A percentile compares a stretch with the other conserved stretches of the same genome.
Conservation (phyloP, 2,329 filamentous ascomycete species). For the Gnomoniopsis smithogilvyi region DNA sequence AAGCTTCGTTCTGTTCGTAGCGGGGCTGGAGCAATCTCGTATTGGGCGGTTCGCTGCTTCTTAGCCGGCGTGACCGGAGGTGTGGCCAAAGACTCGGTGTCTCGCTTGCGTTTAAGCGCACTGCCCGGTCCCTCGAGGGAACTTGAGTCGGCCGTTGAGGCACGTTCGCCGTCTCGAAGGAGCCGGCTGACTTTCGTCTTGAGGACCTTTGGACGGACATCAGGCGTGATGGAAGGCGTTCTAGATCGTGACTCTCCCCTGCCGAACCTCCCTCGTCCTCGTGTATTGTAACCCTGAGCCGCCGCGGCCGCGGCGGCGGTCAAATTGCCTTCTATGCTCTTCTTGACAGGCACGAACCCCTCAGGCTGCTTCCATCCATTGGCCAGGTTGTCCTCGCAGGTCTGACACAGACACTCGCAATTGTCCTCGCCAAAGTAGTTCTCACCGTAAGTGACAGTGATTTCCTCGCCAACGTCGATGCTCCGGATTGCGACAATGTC, state of each 20-base stretch:
- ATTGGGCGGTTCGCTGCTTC: conserved; percentile 37
- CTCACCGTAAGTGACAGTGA: conserved; percentile 93
- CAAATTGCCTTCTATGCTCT: conserved; percentile 51
- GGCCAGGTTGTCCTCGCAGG: conserved; percentile 69
- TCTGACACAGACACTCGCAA: conserved; percentile 88
- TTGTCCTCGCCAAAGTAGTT: conserved; percentile 96
- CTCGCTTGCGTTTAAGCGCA: conserved; percentile 39
- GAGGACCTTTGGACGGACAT: conserved; percentile 48
- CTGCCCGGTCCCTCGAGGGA: conserved; percentile 23
- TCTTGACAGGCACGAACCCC: conserved; percentile 41
- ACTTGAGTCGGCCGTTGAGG: conserved; percentile 33
- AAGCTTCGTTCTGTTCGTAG: conserved; percentile 32
- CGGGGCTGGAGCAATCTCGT: conserved; percentile 27
- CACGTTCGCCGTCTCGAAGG: conserved; percentile 28
- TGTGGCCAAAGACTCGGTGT: conserved; percentile 43
- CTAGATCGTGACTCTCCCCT: conserved; percentile 49
- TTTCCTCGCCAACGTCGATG: conserved; percentile 86
- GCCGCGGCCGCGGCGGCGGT: conserved; percentile 8
- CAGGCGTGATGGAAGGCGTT: conserved; percentile 55
- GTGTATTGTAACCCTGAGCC: conserved; percentile 52
- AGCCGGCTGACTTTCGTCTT: conserved; percentile 35
- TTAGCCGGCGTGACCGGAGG: conserved; percentile 56
- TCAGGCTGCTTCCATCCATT: conserved; percentile 78
- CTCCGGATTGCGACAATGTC: conserved; percentile 81
- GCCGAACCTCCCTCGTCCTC: conserved; percentile 50